phyloP scores from a whole-genome alignment of 2,329 filamentous ascomycete species.

The Fusarium sp. region DNA sequence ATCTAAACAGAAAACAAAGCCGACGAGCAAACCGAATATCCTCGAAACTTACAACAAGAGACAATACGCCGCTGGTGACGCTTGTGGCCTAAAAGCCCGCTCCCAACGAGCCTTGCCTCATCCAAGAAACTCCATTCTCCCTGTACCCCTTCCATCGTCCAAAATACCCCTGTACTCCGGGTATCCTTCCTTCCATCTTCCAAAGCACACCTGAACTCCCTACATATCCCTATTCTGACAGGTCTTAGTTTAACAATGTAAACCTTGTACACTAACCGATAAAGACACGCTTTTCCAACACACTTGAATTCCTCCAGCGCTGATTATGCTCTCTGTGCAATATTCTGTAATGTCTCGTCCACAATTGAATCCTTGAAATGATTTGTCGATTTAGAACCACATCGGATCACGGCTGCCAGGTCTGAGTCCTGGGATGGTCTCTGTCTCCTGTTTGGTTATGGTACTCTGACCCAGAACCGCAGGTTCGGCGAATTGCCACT shows the following conservation, averaged over 20 bases:
- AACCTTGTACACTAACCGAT: neutral
- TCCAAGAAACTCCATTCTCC: neutral
- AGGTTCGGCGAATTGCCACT: constrained; percentile 29
- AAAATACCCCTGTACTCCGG: neutral
- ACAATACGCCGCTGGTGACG: neutral
- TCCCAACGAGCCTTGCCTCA: neutral
- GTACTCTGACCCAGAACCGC: neutral
- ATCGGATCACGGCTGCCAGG: constrained; percentile 2
- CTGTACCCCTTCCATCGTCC: neutral
- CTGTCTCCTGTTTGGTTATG: neutral
- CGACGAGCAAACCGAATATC: neutral
- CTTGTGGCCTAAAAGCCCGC: neutral
- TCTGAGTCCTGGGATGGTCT: constrained; percentile 8
- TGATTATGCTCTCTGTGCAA: neutral
- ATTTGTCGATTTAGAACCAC: constrained; percentile 5
- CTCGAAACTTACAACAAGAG: neutral
- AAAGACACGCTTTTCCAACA: neutral
- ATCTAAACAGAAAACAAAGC: neutral
- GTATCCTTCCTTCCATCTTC: neutral
- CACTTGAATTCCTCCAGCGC: neutral
- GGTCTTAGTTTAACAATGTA: neutral
- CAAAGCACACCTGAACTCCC: neutral
- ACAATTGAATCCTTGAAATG: neutral
- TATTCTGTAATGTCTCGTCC: neutral
- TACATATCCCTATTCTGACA: neutral